Evolutionary conservation across 2,329 filamentous ascomycete species (phyloP).

Genomic region (Sporothrix protearum): DNA sequence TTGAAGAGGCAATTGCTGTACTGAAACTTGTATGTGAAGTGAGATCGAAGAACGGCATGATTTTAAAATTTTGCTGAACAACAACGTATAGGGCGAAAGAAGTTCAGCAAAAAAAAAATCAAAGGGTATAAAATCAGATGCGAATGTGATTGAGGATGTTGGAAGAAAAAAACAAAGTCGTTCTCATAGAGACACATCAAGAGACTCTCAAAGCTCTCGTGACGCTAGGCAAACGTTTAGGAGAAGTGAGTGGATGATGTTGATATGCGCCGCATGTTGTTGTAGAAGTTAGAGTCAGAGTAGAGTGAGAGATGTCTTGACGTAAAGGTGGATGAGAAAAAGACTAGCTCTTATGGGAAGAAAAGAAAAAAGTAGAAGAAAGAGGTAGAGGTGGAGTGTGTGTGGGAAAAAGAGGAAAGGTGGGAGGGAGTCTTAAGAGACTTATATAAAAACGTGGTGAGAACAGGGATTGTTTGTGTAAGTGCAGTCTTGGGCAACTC

Average conservation of each 20-base stretch:
- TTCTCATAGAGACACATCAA: slow-evolving; percentile 10
- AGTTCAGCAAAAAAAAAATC: neutral
- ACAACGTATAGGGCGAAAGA: neutral
- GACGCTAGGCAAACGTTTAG: neutral
- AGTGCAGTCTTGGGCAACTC: slow-evolving; percentile 3
- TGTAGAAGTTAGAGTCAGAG: slow-evolving; percentile 3
- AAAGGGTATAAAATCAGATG: neutral
- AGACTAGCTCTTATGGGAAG: slow-evolving; percentile 5
- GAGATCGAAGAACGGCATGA: slow-evolving; percentile 20
- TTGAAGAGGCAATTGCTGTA: slow-evolving; percentile 6
- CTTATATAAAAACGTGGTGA: slow-evolving; percentile 15
- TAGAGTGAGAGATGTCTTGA: neutral
- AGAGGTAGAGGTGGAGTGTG: neutral
- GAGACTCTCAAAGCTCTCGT: slow-evolving; percentile 5
- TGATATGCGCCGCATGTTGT: slow-evolving; percentile 25
- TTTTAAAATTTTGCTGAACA: slow-evolving; percentile 6
- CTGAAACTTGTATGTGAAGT: neutral
- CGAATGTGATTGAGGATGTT: neutral
- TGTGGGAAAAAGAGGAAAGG: slow-evolving; percentile 4
- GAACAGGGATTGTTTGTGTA: slow-evolving; percentile 18
- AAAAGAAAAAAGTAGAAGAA: slow-evolving; percentile 10
- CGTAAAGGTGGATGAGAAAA: neutral
- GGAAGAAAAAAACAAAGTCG: neutral
- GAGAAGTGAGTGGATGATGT: slow-evolving; percentile 9
- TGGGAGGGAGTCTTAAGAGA: slow-evolving; percentile 4